Evolutionary conservation across 257 asterid species (phyloP).

Genomic region (Nicotiana undulata): DNA sequence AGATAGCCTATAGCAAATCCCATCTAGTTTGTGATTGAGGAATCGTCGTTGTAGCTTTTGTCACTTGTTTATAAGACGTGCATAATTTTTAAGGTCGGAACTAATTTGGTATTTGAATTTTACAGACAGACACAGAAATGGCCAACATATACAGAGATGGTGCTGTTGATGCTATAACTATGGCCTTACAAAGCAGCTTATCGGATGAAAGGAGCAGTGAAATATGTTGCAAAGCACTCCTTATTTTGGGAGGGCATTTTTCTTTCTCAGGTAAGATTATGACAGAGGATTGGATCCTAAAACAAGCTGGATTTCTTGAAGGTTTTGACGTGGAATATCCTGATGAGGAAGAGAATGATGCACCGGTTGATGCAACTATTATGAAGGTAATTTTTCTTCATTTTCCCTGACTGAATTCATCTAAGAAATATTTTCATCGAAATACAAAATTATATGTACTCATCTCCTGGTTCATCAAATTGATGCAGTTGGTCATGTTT

Average conservation of each 20-base stretch:
- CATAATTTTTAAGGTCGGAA: neutral
- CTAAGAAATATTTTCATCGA: neutral
- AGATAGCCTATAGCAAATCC: neutral
- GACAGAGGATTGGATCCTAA: conserved; percentile 86
- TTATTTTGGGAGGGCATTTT: conserved; percentile 66
- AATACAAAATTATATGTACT: neutral
- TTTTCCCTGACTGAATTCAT: neutral
- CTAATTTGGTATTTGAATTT: conserved; percentile 4
- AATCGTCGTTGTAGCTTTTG: neutral
- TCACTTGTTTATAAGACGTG: neutral
- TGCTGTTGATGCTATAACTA: conserved; percentile 56
- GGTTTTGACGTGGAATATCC: conserved; percentile 49
- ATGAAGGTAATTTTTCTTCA: conserved; percentile 24
- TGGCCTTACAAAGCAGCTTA: conserved; percentile 49
- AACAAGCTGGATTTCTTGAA: conserved; percentile 59
- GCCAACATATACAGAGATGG: conserved; percentile 36
- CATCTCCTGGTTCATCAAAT: no score
- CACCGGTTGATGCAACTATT: conserved; percentile 16
- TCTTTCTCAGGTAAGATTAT: conserved; percentile 67
- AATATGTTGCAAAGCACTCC: conserved; percentile 61
- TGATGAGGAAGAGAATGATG: conserved; percentile 23
- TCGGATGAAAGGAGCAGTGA: conserved; percentile 30
- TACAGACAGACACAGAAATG: conserved; percentile 42
- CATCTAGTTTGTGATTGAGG: neutral
- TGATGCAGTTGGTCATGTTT: no score